A percentile compares a stretch with the other conserved stretches of the same genome.
These are phyloP conservation scores for Ceratobasidium sp. DNA, from an alignment of 1,284 basidiomycete genomes.

Conservation along the genomic window DNA sequence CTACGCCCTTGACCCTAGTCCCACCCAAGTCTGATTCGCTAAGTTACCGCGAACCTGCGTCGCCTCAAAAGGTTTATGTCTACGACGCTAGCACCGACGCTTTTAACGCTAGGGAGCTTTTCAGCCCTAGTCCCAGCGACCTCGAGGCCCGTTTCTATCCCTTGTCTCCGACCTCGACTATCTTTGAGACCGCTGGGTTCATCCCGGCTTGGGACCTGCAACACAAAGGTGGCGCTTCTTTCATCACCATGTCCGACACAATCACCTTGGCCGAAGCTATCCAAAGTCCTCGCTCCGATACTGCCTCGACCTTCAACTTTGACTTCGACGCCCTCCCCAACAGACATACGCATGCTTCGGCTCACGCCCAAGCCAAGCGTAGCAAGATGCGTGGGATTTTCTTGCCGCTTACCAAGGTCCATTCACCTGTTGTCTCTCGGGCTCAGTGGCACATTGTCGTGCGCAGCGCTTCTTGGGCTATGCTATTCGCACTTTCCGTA, in stretches of 20 bases:
- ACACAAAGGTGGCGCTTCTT: slow-evolving; percentile 37
- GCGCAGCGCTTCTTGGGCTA: slow-evolving; percentile 55
- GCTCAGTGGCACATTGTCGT: slow-evolving; percentile 82
- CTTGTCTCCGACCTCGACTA: slow-evolving; percentile 21
- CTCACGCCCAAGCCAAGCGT: slow-evolving; percentile 20
- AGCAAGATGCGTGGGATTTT: slow-evolving; percentile 58
- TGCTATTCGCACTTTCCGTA: slow-evolving; percentile 24
- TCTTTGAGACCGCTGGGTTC: slow-evolving; percentile 36
- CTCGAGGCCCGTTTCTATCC: slow-evolving; percentile 25
- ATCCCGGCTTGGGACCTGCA: slow-evolving; percentile 34
- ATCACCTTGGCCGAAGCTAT: slow-evolving; percentile 12
- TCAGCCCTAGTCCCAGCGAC: neutral
- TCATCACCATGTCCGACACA: slow-evolving; percentile 20
- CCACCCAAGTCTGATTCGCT: slow-evolving; percentile 3
- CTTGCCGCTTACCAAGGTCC: slow-evolving; percentile 74
- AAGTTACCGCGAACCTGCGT: slow-evolving; percentile 22
- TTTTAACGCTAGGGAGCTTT: slow-evolving; percentile 30
- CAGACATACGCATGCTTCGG: slow-evolving; percentile 6
- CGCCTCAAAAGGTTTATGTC: slow-evolving; percentile 40
- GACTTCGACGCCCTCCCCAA: slow-evolving; percentile 38
- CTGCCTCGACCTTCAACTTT: slow-evolving; percentile 38
- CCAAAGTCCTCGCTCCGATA: slow-evolving; percentile 29
- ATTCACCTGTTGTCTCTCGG: slow-evolving; percentile 75
- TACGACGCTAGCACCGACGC: slow-evolving; percentile 43
- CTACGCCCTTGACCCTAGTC: slow-evolving; percentile 26